Evolutionary conservation across 2,329 filamentous ascomycete species (phyloP), one percentile per base, ranked within the genome.

Genomic region (Penicillium sp.): DNA sequence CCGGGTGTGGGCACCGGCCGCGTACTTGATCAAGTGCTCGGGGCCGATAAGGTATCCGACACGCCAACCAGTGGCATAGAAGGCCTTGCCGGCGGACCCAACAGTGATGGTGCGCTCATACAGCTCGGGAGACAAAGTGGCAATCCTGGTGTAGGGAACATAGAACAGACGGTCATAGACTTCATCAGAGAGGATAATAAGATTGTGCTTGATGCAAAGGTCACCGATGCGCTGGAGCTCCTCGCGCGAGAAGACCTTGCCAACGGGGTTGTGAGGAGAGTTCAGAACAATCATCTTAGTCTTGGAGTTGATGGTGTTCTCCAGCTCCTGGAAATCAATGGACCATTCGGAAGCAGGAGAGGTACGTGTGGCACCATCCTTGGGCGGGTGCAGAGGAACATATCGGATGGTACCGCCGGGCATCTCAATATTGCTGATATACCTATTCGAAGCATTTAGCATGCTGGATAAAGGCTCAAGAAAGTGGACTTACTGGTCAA

Each of bases 391-490:
- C 66, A 98, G 77, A n/a, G 93, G 90, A 20, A 97, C 91, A 65
- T 96, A 97, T 58, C 91, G 85, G 54, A 97, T 88, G 66, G 85
- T 94, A 57, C 93, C 93, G 42, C 93, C 93, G 0, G 93, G 84
- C 90, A 98, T 97, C 70, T 96, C 87, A 55, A 98, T 97, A 71
- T 98, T 98, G 75, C 85, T 89, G 57, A 98, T 95, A 68, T 97
- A 95, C 59, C 79, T 82, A 42, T 36, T 45, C 26, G 7, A 9
- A 22, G 9, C 16, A 24, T 9, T 50, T 20, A 48, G 26, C n/a
- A 42, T 13, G n/a, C 6, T 10, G 22, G 23, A 31, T 8, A 9
- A 23, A 29, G 14, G 6, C 28, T 10, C 28, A 42, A 7, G 38
- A 3, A 2, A 5, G 4, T 32, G 11, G 34, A 62, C 76, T 65